Evolutionary conservation across 495 filamentous ascomycete species (phyloP).

Genomic region (Penicillium fimorum): DNA sequence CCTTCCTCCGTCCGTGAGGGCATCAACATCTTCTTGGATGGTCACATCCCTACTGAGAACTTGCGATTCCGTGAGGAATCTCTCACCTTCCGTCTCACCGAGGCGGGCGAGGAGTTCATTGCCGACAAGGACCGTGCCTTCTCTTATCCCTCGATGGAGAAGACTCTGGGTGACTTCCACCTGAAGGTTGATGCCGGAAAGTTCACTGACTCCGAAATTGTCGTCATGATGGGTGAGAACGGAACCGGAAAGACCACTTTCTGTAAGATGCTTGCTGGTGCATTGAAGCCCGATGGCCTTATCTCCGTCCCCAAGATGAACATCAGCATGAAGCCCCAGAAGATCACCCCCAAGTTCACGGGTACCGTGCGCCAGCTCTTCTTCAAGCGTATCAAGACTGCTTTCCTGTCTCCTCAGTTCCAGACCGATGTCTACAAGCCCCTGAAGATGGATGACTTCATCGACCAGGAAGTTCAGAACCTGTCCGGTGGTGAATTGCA

Average conservation of each 20-base stretch:
- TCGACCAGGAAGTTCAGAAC: constrained; percentile 98
- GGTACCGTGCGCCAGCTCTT: constrained; percentile 93
- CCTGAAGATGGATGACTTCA: constrained; percentile 95
- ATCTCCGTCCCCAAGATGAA: constrained; percentile 84
- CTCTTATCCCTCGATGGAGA: constrained; percentile 85
- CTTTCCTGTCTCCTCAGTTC: constrained; percentile 95
- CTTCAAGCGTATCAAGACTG: constrained; percentile 95
- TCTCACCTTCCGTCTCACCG: constrained; percentile 91
- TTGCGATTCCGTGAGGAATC: constrained; percentile 97
- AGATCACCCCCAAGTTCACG: constrained; percentile 96
- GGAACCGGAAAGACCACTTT: constrained; percentile 97
- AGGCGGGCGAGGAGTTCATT: constrained; percentile 87
- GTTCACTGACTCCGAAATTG: constrained; percentile 97
- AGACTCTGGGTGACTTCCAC: constrained; percentile 88
- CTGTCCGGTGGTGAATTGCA: constrained; percentile 98
- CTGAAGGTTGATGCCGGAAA: constrained; percentile 75
- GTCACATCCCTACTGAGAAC: constrained; percentile 97
- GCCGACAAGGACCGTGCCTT: constrained; percentile 82
- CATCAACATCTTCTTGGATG: constrained; percentile 99
- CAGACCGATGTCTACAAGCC: constrained; percentile 99
- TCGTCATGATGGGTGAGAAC: constrained; percentile 99
- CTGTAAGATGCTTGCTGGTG: constrained; percentile 92
- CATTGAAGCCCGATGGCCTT: constrained; percentile 78
- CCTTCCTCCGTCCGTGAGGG: constrained; percentile 96
- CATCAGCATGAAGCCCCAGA: constrained; percentile 99